A percentile compares a stretch with the other conserved stretches of the same genome.
These are phyloP conservation scores for Ananas comosus DNA, from an alignment of 176 grass and related monocot genomes.

Conservation along the genomic window DNA sequence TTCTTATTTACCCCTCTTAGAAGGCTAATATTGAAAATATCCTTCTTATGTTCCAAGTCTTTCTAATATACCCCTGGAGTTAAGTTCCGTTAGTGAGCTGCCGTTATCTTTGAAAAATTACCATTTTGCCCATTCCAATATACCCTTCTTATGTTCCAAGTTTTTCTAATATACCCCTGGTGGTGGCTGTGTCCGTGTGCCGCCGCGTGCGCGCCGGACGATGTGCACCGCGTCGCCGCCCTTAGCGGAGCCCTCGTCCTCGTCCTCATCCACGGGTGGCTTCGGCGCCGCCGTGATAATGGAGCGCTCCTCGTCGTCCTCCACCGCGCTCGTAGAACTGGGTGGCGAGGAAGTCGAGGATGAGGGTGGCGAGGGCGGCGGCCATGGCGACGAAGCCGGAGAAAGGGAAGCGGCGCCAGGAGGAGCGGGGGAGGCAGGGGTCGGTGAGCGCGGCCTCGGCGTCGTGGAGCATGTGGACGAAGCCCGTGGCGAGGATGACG, in stretches of 20 bases:
- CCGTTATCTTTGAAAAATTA: too few relatives aligned
- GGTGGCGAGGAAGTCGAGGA: constrained; percentile 62
- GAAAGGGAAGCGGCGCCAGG: constrained; percentile 71
- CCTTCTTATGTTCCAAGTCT: too few relatives aligned
- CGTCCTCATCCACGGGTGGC: not conserved
- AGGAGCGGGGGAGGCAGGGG: constrained; percentile 43
- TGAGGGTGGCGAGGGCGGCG: constrained; percentile 64
- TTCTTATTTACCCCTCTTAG: too few relatives aligned
- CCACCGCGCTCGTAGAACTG: constrained; percentile 36
- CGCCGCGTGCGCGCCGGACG: constrained; percentile 1
- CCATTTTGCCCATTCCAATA: too few relatives aligned
- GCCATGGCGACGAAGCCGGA: constrained; percentile 85
- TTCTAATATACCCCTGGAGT: too few relatives aligned
- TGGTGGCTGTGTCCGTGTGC: constrained; percentile 10
- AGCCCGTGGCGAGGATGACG: too few relatives aligned
- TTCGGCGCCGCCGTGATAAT: constrained; percentile 8
- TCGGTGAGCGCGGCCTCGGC: constrained; percentile 40
- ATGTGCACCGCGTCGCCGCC: not conserved
- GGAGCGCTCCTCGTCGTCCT: constrained; percentile 4
- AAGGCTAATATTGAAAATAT: too few relatives aligned
- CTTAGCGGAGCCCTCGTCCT: not conserved
- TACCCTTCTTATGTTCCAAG: too few relatives aligned
- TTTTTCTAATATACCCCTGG: too few relatives aligned
- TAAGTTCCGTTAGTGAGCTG: too few relatives aligned
- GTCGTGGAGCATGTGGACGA: too few relatives aligned